phyloP scores from a whole-genome alignment of 202 grass and related monocot species.

The Saccharum hybrid region DNA sequence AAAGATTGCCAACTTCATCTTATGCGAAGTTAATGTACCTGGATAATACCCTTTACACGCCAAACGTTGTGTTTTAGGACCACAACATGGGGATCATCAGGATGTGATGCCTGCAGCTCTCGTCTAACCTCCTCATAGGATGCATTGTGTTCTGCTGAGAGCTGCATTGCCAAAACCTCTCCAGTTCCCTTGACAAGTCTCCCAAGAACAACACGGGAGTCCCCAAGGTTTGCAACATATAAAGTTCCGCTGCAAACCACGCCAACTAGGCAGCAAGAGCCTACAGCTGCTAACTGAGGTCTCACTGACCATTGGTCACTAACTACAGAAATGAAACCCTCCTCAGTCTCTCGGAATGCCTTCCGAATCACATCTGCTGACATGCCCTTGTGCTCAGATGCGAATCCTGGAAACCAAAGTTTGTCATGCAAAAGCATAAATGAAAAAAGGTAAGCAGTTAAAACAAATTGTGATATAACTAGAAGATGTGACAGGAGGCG shows the following conservation, averaged over 20 bases:
- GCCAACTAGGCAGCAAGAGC: slow-evolving; percentile 86
- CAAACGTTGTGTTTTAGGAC: slow-evolving; percentile 90
- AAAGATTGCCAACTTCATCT: slow-evolving; percentile 10
- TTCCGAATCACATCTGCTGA: slow-evolving; percentile 76
- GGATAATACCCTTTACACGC: slow-evolving; percentile 95
- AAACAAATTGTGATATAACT: slow-evolving; percentile 17
- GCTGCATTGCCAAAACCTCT: slow-evolving; percentile 79
- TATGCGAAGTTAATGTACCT: slow-evolving; percentile 53
- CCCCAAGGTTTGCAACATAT: slow-evolving; percentile 77
- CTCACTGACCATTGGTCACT: slow-evolving; percentile 69
- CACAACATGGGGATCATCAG: slow-evolving; percentile 86
- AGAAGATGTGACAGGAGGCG: slow-evolving; percentile 17
- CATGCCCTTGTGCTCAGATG: slow-evolving; percentile 79
- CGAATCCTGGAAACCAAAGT: slow-evolving; percentile 62
- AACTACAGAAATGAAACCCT: slow-evolving; percentile 76
- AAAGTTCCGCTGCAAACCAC: slow-evolving; percentile 71
- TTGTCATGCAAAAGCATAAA: slow-evolving; percentile 25
- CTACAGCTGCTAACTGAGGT: slow-evolving; percentile 84
- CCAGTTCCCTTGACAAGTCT: slow-evolving; percentile 84
- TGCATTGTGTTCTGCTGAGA: slow-evolving; percentile 91
- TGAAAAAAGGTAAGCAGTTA: slow-evolving; percentile 30
- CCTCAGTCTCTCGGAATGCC: slow-evolving; percentile 75
- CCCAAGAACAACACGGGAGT: slow-evolving; percentile 80
- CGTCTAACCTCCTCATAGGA: slow-evolving; percentile 72
- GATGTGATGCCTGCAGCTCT: slow-evolving; percentile 76